phyloP scores from a whole-genome alignment of 257 asterid species.

The Asclepias syriaca region DNA sequence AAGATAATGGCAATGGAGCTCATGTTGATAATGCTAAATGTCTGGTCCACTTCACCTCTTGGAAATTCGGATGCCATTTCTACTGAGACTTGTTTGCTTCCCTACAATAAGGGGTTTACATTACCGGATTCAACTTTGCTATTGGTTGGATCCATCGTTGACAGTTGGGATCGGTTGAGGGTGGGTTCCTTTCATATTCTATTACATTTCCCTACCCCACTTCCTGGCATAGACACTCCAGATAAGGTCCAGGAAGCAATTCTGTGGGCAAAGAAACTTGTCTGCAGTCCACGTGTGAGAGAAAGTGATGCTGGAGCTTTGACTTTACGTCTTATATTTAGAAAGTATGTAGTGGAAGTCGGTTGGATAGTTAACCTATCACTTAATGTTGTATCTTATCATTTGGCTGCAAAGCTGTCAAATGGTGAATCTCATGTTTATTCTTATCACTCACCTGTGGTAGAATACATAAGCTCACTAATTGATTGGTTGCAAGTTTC shows the following conservation, averaged over 20 bases:
- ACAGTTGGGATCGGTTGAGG: slow-evolving; percentile 94
- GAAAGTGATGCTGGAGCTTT: slow-evolving; percentile 99
- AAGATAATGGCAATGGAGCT: slow-evolving; percentile 95
- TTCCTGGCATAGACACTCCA: slow-evolving; percentile 68
- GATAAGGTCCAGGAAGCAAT: slow-evolving; percentile 53
- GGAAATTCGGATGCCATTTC: slow-evolving; percentile 36
- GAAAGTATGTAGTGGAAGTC: slow-evolving; percentile 81
- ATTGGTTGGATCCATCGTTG: slow-evolving; percentile 87
- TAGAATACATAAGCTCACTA: slow-evolving; percentile 63
- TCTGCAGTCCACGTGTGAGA: slow-evolving; percentile 94
- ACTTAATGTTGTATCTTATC: slow-evolving; percentile 36
- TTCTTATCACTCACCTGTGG: slow-evolving; percentile 40
- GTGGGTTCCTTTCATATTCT: slow-evolving; percentile 71
- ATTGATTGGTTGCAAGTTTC: slow-evolving; percentile 75
- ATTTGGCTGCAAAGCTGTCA: slow-evolving; percentile 26
- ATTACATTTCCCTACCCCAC: slow-evolving; percentile 81
- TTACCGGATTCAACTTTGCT: slow-evolving; percentile 71
- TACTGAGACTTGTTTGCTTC: slow-evolving; percentile 44
- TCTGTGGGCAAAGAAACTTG: slow-evolving; percentile 81
- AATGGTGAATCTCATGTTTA: slow-evolving; percentile 28
- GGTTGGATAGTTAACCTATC: slow-evolving; percentile 64
- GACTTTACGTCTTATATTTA: slow-evolving; percentile 71
- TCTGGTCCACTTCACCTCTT: slow-evolving; percentile 62
- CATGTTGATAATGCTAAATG: slow-evolving; percentile 58
- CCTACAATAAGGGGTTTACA: slow-evolving; percentile 60